Evolutionary conservation across 2,329 filamentous ascomycete species (phyloP), one percentile per base, ranked within the genome.

Genomic region (Monosporascus ibericus): DNA sequence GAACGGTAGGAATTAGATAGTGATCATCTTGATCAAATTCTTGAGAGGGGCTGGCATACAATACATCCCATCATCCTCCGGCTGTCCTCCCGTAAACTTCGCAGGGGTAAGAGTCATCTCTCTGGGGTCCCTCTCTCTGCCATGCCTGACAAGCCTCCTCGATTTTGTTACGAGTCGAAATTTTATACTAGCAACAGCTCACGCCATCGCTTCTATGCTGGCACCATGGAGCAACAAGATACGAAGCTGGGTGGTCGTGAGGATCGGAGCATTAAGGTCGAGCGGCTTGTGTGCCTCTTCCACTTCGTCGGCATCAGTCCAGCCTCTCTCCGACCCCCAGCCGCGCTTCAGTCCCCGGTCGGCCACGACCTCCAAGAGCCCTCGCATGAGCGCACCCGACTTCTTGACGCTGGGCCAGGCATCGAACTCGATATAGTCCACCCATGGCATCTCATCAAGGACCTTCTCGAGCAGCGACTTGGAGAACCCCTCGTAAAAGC

Each of bases 401-500:
- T 84, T 85, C 65, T 80, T 81, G 4, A 92, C 84, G 50, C 80
- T 80, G 0, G 78, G 70, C 64, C 79, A 88, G 0, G 79, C 87
- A 67, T 92, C 88, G 55, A 92, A 87, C 61, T 88, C 79, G 20
- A 91, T 74, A 1, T 73, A 71, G 8, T 75, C 64, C 2, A 88
- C 65, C 38, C 72, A 75, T 0, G 85, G 81, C 52, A 87, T 68
- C 51, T 76, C 75, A 1, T 73, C 70, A 2, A 90, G 63, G 3
- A 90, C 75, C 7, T 72, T 74, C 4, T 70, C 68, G 6, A 91
- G 64, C 27, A 91, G 68, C 2, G 72, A 70, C 11, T 76, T 71
- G 25, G 80, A 84, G 62, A 90, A 91, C 5, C 68, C 68, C 54
- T 89, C 87, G 63, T 89, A 92, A 57, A 87, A 90, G 1, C 84